Conservation (phyloP, 176 grass and related monocot species). For the Secale cereale region DNA sequence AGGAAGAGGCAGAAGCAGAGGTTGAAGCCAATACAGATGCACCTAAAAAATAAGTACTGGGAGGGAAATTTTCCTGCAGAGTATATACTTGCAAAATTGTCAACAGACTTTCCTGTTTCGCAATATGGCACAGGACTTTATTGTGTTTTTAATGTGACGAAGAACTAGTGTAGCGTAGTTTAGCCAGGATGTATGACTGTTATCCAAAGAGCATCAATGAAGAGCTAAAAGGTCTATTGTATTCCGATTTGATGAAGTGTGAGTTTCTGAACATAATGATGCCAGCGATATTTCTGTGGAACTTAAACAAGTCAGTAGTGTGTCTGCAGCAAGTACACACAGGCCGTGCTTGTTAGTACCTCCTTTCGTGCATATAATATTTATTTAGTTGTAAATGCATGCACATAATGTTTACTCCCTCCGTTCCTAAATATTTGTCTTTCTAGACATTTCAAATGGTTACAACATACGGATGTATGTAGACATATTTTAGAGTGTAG, state of each 20-base stretch:
- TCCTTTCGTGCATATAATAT: not conserved
- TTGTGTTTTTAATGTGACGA: constrained; percentile 8
- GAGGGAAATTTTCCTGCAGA: constrained; percentile 2
- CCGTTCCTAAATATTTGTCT: too few relatives aligned
- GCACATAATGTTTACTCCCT: not conserved
- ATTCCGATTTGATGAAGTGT: constrained; percentile 15
- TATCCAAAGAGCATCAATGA: constrained; percentile 12
- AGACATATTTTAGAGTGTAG: too few relatives aligned
- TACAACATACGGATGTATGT: too few relatives aligned
- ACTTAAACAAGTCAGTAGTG: constrained; percentile 6
- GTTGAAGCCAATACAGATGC: not conserved
- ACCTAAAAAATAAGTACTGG: constrained; percentile 13
- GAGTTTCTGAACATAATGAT: not conserved
- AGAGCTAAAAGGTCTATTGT: constrained; percentile 13
- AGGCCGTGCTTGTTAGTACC: not conserved
- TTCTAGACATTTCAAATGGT: too few relatives aligned
- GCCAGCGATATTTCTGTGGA: not conserved
- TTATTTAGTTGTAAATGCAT: not conserved
- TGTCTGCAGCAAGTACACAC: not conserved
- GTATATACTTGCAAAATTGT: constrained; percentile 13
- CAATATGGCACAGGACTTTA: not conserved
- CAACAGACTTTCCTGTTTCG: not conserved
- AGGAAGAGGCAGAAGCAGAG: constrained; percentile 27
- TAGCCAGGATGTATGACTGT: not conserved
- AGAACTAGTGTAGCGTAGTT: constrained; percentile 17